Conservation (phyloP, 2,329 filamentous ascomycete genomes). For the Colletotrichum siamense region DNA sequence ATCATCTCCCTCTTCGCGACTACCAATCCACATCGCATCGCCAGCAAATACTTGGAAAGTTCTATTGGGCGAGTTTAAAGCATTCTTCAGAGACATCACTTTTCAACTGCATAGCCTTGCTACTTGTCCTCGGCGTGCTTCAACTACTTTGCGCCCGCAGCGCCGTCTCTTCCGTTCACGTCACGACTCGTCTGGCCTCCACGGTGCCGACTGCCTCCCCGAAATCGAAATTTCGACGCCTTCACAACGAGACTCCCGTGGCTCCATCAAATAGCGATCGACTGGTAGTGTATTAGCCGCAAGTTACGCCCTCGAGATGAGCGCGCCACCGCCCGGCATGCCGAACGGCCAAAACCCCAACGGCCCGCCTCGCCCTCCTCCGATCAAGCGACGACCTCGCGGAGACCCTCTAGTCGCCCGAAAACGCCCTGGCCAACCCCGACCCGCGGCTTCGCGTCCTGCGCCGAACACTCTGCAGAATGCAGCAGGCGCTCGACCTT, state of each 20-base stretch:
- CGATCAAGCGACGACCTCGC: constrained; percentile 49
- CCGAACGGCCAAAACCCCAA: constrained; percentile 34
- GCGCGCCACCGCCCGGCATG: constrained; percentile 41
- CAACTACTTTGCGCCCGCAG: background rate
- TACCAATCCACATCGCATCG: background rate
- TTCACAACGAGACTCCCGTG: background rate
- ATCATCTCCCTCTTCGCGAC: background rate
- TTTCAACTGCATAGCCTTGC: background rate
- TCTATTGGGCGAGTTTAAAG: background rate
- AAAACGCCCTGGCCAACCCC: constrained; percentile 50
- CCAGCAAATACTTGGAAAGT: background rate
- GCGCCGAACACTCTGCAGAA: constrained; percentile 26
- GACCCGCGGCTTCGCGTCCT: constrained; percentile 30
- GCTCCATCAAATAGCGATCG: background rate
- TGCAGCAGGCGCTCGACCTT: constrained; percentile 19
- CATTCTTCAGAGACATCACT: background rate
- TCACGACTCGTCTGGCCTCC: background rate
- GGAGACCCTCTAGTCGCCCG: constrained; percentile 70
- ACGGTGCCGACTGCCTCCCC: background rate
- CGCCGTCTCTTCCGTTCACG: background rate
- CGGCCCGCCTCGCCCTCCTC: constrained; percentile 42
- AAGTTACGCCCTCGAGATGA: constrained; percentile 42
- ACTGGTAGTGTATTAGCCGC: background rate
- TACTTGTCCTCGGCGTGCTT: background rate
- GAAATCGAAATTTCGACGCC: background rate